A percentile compares a stretch with the other conserved stretches of the same genome.
Evolutionary conservation across 306 rosid species (phyloP).

Genomic region (Trifolium dubium): DNA sequence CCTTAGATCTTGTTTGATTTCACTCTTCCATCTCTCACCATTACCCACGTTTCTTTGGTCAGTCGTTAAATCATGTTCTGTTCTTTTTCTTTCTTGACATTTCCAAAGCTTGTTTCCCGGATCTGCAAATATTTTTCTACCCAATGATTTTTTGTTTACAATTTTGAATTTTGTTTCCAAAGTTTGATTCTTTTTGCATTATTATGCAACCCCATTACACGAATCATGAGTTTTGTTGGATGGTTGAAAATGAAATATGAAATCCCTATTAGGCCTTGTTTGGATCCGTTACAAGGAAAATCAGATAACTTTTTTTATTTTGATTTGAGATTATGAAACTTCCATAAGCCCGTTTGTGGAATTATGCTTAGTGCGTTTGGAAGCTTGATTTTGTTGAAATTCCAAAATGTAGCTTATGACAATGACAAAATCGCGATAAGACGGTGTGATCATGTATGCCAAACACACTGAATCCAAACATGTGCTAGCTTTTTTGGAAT

Average conservation of each 20-base stretch:
- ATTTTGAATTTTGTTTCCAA: conserved; percentile 32
- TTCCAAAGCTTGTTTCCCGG: conserved; percentile 34
- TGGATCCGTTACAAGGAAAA: conserved; percentile 39
- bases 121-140: conserved; percentile 41
- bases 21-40: conserved; percentile 41
- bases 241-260: neutral
- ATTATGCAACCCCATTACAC: conserved; percentile 27
- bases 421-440: neutral
- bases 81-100: neutral
- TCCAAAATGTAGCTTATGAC: neutral
- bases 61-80: conserved; percentile 24
- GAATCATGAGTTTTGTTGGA: conserved; percentile 14
- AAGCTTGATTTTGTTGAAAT: neutral
- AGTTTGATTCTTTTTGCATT: conserved; percentile 36
- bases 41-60: conserved; percentile 44
- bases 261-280: conserved; percentile 2
- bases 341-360: neutral
- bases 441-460: neutral
- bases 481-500: conserved; percentile 14
- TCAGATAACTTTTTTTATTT: neutral
- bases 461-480: neutral
- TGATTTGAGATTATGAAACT: conserved; percentile 20
- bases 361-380: conserved; percentile 1
- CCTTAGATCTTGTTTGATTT: conserved; percentile 42
- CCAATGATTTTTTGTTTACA: conserved; percentile 11